phyloP scores from a whole-genome alignment of 108 stramenopile species.

The Mediolabrus comicus region DNA sequence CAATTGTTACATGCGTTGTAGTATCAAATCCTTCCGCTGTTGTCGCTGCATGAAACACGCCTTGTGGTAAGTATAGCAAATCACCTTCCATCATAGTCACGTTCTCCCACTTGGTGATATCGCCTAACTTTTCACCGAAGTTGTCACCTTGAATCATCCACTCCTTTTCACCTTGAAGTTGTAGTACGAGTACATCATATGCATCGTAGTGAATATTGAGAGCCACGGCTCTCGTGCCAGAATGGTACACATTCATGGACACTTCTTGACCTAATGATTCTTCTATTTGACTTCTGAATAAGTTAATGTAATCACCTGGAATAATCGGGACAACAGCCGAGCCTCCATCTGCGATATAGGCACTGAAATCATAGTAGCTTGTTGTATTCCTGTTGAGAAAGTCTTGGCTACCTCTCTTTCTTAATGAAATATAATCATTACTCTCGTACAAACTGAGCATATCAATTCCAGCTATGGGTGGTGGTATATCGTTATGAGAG shows the following conservation, averaged over 20 bases:
- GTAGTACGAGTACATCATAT: constrained; percentile 29
- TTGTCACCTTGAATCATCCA: constrained; percentile 25
- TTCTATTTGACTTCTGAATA: constrained; percentile 3
- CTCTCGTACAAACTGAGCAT: constrained; percentile 4
- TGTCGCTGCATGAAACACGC: constrained; percentile 33
- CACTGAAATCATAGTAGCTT: constrained; percentile 16
- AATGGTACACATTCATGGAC: constrained; percentile 32
- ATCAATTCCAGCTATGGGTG: constrained; percentile 18
- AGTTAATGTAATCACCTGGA: constrained; percentile 9
- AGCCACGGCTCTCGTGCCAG: constrained; percentile 27
- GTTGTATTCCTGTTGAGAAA: constrained; percentile 10
- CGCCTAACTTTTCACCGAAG: neutral
- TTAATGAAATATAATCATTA: constrained; percentile 23
- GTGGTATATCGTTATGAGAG: no score
- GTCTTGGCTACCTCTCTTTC: constrained; percentile 22
- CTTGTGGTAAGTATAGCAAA: constrained; percentile 30
- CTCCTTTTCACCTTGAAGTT: constrained; percentile 21
- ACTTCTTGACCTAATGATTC: constrained; percentile 2
- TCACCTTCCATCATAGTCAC: constrained; percentile 25
- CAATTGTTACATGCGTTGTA: constrained; percentile 33
- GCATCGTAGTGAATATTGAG: constrained; percentile 37
- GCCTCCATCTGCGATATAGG: constrained; percentile 16
- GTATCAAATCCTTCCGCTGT: constrained; percentile 16
- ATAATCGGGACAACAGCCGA: constrained; percentile 31
- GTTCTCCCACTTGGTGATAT: constrained; percentile 23